Percentiles rank a stretch among this genome's conserved stretches.
phyloP scores from a whole-genome alignment of 2,329 filamentous ascomycete species.

The Lomentospora prolificans region DNA sequence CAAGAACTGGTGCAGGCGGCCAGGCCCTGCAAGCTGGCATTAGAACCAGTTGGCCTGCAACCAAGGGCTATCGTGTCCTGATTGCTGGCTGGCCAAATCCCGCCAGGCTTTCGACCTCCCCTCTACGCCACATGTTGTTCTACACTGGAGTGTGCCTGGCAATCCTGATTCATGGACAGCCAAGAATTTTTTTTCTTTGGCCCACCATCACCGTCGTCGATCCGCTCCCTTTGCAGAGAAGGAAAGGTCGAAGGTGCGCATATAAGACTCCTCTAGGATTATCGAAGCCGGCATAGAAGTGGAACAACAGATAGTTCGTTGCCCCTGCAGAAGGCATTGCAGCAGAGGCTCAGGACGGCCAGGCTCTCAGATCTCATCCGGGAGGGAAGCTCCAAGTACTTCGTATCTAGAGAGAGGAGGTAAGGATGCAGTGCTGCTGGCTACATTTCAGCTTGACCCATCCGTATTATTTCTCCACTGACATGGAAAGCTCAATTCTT shows the following conservation, averaged over 20 bases:
- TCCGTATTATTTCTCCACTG: background rate
- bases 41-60: background rate
- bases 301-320: too few species aligned
- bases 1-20: background rate
- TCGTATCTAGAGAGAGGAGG: too few species aligned
- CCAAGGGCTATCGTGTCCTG: background rate
- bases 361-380: background rate
- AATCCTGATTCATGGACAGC: too few species aligned
- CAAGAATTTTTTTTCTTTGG: too few species aligned
- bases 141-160: background rate
- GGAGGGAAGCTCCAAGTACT: too few species aligned
- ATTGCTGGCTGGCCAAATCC: background rate
- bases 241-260: too few species aligned
- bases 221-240: too few species aligned
- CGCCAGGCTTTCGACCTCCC: background rate
- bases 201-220: too few species aligned
- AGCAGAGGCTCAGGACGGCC: background rate
- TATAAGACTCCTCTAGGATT: too few species aligned
- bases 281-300: too few species aligned
- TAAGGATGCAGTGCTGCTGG: too few species aligned
- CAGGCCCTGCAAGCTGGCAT: background rate
- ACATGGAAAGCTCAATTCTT: background rate
- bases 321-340: slow-evolving; percentile 2
- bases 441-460: background rate
- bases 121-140: background rate